Conservation (phyloP, 2,329 filamentous ascomycete genomes). For the Davidsoniella eucalypti region DNA sequence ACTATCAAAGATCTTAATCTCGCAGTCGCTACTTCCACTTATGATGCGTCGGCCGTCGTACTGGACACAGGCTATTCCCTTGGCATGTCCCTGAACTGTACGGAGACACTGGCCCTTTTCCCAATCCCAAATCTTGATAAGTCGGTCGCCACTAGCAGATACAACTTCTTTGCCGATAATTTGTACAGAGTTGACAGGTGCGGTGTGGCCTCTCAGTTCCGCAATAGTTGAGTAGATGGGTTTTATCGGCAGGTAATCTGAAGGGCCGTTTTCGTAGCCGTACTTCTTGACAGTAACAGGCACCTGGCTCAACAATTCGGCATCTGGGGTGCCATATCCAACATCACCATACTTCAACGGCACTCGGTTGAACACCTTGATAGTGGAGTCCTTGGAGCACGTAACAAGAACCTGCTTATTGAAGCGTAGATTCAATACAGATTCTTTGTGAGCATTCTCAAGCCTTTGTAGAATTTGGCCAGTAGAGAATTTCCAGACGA, state of each 20-base stretch:
- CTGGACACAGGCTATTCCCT: conserved; percentile 95
- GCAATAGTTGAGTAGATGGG: conserved; percentile 63
- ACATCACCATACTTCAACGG: conserved; percentile 44
- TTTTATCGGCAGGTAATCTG: conserved; percentile 31
- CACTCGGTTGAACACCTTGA: conserved; percentile 85
- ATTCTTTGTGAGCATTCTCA: conserved; percentile 65
- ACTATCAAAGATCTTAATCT: conserved; percentile 87
- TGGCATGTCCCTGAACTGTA: conserved; percentile 73
- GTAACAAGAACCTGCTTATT: conserved; percentile 85
- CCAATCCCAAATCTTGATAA: conserved; percentile 92
- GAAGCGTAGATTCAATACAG: conserved; percentile 84
- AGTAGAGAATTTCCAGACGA: conserved; percentile 86
- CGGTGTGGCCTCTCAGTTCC: conserved; percentile 65
- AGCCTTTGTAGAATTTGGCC: conserved; percentile 68
- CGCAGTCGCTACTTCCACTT: conserved; percentile 89
- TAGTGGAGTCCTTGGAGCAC: conserved; percentile 91
- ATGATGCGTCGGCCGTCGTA: conserved; percentile 89
- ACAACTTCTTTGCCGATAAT: conserved; percentile 75
- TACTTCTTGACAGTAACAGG: conserved; percentile 36
- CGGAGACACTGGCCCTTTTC: conserved; percentile 57
- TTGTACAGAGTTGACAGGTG: conserved; percentile 92
- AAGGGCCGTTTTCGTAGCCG: conserved; percentile 33
- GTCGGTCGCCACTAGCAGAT: conserved; percentile 83
- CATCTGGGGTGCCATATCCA: conserved; percentile 29
- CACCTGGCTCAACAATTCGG: conserved; percentile 31